A percentile compares a stretch with the other conserved stretches of the same genome.
phyloP scores from a whole-genome alignment of 208 protist genomes.

The Angomonas ambiguus region DNA sequence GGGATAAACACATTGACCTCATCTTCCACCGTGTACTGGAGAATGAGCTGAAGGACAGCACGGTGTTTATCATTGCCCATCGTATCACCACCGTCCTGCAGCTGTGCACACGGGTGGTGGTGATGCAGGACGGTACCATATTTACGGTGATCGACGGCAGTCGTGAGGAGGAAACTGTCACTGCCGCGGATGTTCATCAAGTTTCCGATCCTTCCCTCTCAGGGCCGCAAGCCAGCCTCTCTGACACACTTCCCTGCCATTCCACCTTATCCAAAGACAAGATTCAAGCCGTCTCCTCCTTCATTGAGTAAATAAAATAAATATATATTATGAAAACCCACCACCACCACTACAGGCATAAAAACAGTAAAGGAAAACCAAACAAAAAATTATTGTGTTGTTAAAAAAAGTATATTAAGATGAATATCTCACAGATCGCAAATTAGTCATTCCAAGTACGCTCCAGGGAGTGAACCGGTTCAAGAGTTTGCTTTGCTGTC shows the following conservation, averaged over 20 bases:
- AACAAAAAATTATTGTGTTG: background rate
- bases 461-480: no score
- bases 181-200: background rate
- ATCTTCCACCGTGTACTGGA: constrained; percentile 84
- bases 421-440: background rate
- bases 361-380: no score
- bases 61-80: constrained; percentile 95
- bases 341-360: background rate
- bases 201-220: background rate
- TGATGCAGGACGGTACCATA: constrained; percentile 41
- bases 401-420: background rate
- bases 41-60: constrained; percentile 79
- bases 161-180: background rate
- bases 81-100: constrained; percentile 90
- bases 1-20: constrained; percentile 66
- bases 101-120: constrained; percentile 83
- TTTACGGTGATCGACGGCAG: constrained; percentile 22
- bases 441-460: background rate
- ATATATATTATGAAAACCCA: background rate
- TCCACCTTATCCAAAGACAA: background rate
- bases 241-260: background rate
- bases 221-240: background rate
- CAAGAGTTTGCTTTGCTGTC: no score
- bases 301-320: constrained; percentile 13
- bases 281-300: constrained; percentile 8